Evolutionary conservation across 176 grass and related monocot species (phyloP).

Genomic region (Puccinellia tenuiflora): DNA sequence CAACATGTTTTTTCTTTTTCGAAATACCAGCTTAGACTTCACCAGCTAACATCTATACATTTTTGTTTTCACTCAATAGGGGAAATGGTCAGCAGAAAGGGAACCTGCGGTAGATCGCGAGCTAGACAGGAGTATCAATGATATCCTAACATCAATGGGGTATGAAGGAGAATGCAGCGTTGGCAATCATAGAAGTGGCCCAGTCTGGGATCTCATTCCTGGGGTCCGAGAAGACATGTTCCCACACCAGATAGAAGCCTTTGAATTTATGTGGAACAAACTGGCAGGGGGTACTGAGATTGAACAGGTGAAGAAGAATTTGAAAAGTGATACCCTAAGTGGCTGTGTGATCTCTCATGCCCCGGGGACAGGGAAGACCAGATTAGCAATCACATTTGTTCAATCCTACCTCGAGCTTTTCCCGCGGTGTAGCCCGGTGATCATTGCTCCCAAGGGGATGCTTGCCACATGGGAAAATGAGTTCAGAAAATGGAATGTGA

Average conservation of each 20-base stretch:
- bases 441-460: constrained; percentile 67
- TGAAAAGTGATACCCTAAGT: constrained; percentile 26
- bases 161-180: constrained; percentile 9
- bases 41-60: not conserved
- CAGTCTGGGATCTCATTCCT: constrained; percentile 76
- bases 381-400: constrained; percentile 70
- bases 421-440: constrained; percentile 48
- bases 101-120: not conserved
- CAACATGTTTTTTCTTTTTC: not conserved
- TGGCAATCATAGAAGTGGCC: constrained; percentile 21
- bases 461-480: constrained; percentile 68
- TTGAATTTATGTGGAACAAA: constrained; percentile 85
- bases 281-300: constrained; percentile 50
- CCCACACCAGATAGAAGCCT: constrained; percentile 67
- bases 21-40: not conserved
- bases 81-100: constrained; percentile 11
- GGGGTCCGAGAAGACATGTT: constrained; percentile 51
- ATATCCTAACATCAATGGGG: constrained; percentile 29
- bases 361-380: constrained; percentile 85
- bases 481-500: constrained; percentile 66
- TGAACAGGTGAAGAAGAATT: constrained; percentile 27
- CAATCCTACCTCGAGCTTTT: constrained; percentile 68
- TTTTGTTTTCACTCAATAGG: constrained; percentile 17
- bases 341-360: constrained; percentile 97
- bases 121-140: constrained; percentile 27